Percentiles rank a stretch among this genome's conserved stretches.
Conservation (phyloP, 192 early-diverging fungal genomes). For the Lunasporangiospora selenospora region DNA sequence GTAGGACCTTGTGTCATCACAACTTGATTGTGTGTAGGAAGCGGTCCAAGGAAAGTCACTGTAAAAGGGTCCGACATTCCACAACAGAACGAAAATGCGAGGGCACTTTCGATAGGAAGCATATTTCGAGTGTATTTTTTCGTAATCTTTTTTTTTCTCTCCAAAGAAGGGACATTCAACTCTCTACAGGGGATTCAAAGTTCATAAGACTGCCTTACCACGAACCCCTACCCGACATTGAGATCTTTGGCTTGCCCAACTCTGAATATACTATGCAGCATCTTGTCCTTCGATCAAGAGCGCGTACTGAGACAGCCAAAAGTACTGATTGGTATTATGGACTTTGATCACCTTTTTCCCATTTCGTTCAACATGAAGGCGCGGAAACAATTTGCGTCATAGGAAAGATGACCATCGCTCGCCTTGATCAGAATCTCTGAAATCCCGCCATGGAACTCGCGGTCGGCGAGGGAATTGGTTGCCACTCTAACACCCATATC, state of each 20-base stretch:
- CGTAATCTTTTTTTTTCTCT: too few species aligned
- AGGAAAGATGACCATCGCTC: slow-evolving; percentile 36
- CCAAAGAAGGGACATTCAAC: too few species aligned
- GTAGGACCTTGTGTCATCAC: slow-evolving; percentile 1
- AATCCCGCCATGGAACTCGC: slow-evolving; percentile 26
- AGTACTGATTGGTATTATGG: slow-evolving; percentile 8
- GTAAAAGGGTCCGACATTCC: neutral
- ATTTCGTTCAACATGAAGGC: slow-evolving; percentile 28
- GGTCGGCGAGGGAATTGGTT: too few species aligned
- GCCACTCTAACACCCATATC: too few species aligned
- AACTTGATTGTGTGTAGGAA: too few species aligned
- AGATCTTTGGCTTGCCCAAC: slow-evolving; percentile 37
- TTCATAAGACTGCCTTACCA: too few species aligned
- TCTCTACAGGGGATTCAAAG: too few species aligned
- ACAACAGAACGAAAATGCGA: neutral
- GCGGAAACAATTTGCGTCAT: slow-evolving; percentile 36
- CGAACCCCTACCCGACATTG: slow-evolving; percentile 15
- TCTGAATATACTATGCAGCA: slow-evolving; percentile 22
- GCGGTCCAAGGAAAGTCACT: too few species aligned
- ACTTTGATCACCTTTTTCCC: slow-evolving; percentile 26
- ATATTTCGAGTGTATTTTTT: too few species aligned
- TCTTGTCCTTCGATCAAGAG: slow-evolving; percentile 12
- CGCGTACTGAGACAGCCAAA: too few species aligned
- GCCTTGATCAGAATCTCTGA: slow-evolving; percentile 12
- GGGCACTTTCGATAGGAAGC: too few species aligned